Base-by-base conservation (phyloP, 1,139 yeast genomes). In the Taphrina wiesneri region DNA sequence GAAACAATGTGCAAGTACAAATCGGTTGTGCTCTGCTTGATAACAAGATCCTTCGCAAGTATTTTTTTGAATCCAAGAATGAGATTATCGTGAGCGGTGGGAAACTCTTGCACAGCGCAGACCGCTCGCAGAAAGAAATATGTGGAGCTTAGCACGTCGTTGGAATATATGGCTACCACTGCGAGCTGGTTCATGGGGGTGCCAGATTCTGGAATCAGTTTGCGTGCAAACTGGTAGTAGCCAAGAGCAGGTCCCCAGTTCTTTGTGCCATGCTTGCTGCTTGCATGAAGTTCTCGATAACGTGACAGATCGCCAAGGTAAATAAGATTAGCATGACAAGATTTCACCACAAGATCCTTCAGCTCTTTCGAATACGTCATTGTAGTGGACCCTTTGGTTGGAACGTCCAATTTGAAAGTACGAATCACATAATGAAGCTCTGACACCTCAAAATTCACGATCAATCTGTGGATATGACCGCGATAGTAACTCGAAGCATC, bases 231-330 rank as follows among this genome's bases (percentile, higher is more conserved):
- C 4, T 45, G 56, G 56, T 71, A 71, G 56, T 69, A 67, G 28
- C 63, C 66, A 15, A 66, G 17, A 5, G 72, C 71, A 11, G 71
- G 68, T 1, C 69, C 68, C 69, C 69, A 71, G 45, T 70, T 66
- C 41, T 68, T 67, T 23, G 28, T 41, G 25, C 60, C 67, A 19
- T 67, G 63, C 19, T 43, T 53, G 28, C 63, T 67, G 19, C 56
- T 32, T 19, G 67, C 43, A 46, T 69, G 63, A 25, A 63, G 57
- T 56, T 69, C 72, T 6, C 70, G 66, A 59, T 71, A 71, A 15
- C 73, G 69, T 0, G 72, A 71, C 23, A 71, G 56, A 46, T 71
- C 73, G 19, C 73, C 73, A 9, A 71, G 68, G 34, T 65, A 67
- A 17, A 68, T 66, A 2, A 70, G 63, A 21, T 66, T 41, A 4